Percentiles rank a stretch among this genome's conserved stretches.
Evolutionary conservation across 495 filamentous ascomycete genomes (phyloP).

Genomic region (Collariella sp.): DNA sequence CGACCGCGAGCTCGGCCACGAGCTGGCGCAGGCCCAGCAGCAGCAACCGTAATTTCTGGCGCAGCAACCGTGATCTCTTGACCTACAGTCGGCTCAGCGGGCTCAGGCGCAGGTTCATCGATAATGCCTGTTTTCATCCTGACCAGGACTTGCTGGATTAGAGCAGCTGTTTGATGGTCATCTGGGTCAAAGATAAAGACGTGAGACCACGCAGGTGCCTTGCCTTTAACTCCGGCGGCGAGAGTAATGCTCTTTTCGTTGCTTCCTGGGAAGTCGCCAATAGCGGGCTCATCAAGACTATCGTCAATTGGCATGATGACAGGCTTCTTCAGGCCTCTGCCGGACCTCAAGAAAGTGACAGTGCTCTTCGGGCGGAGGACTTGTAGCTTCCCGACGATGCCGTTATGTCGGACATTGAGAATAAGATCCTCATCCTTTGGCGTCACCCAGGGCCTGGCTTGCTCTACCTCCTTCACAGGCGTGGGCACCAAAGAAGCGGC

Average conservation of each 20-base stretch:
- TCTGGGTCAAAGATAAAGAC: conserved; percentile 17
- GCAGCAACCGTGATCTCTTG: conserved; percentile 6
- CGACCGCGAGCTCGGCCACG: conserved; percentile 17
- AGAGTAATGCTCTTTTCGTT: conserved; percentile 14
- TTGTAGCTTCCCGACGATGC: conserved; percentile 12
- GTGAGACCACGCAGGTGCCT: background rate
- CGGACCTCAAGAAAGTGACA: conserved; percentile 8
- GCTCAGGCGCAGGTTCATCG: background rate
- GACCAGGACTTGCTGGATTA: conserved; percentile 9
- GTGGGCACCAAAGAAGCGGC: background rate
- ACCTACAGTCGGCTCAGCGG: background rate
- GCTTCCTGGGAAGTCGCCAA: conserved; percentile 13
- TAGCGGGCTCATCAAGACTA: conserved; percentile 5
- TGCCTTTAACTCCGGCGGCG: background rate
- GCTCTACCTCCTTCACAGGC: background rate
- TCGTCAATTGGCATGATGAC: conserved; percentile 13
- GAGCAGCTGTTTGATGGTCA: conserved; percentile 4
- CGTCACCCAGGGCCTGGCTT: background rate
- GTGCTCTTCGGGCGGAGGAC: background rate
- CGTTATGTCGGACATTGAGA: conserved; percentile 16
- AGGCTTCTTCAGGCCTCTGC: conserved; percentile 7
- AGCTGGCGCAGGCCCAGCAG: conserved; percentile 1
- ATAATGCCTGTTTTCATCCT: background rate
- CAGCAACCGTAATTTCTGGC: background rate
- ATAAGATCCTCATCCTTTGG: background rate